phyloP scores from a whole-genome alignment of 495 filamentous ascomycete genomes.

The Diplogelasinospora grovesii region DNA sequence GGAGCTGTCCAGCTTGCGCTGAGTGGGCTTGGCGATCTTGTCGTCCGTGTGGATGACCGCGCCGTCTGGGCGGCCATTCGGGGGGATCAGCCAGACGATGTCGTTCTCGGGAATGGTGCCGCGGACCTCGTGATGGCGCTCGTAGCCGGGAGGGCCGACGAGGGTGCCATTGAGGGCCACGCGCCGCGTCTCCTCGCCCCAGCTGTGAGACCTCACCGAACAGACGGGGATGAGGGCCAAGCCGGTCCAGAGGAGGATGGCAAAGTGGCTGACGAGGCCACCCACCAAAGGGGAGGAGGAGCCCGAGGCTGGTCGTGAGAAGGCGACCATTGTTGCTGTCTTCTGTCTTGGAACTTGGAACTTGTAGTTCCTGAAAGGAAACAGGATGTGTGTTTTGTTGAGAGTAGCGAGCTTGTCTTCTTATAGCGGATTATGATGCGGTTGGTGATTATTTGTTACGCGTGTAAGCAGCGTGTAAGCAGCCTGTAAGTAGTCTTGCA shows the following conservation, averaged over 20 bases:
- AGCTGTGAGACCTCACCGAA: conserved; percentile 56
- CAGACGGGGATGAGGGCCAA: conserved; percentile 31
- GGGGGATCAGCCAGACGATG: conserved; percentile 51
- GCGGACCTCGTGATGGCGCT: conserved; percentile 54
- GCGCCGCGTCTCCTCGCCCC: conserved; percentile 67
- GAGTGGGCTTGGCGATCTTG: conserved; percentile 34
- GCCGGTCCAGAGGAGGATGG: conserved; percentile 14
- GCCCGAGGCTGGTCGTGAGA: background rate
- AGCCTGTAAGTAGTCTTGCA: too few relatives aligned
- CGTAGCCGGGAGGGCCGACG: conserved; percentile 59
- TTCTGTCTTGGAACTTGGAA: background rate
- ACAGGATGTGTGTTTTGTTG: too few relatives aligned
- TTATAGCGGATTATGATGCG: background rate
- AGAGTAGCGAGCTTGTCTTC: too few relatives aligned
- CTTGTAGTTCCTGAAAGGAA: background rate
- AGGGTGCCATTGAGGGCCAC: conserved; percentile 71
- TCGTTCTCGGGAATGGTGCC: conserved; percentile 38
- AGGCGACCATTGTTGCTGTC: background rate
- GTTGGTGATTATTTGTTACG: background rate
- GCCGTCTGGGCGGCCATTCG: conserved; percentile 23
- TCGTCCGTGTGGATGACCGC: conserved; percentile 24
- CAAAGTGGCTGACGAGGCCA: background rate
- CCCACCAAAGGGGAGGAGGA: background rate
- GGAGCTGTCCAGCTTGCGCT: conserved; percentile 36
- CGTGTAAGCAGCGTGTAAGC: background rate